Evolutionary conservation across 2,329 filamentous ascomycete genomes (phyloP), one percentile per base, ranked within the genome.

Genomic region (Cephalotrichum gorgonifer): DNA sequence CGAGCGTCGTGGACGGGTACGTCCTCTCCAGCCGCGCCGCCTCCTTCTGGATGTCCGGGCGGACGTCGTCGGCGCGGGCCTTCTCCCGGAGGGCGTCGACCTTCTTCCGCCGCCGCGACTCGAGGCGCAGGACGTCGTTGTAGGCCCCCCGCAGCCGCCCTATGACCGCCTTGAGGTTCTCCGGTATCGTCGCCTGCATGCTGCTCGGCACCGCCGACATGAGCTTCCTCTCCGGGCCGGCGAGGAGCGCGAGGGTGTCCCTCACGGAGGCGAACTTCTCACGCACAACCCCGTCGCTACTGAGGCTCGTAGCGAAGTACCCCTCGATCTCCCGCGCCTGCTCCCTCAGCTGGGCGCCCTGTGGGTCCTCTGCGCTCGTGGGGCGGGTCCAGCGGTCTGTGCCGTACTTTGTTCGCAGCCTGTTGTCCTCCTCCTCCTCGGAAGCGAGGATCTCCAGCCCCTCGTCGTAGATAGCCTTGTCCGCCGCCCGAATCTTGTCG

Each of bases 121-220:
- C 91, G 1, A 97, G 73, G 14, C 89, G 79, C 49, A 79, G 81
- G 3, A 95, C 79, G 54, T 97, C 90, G 62, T 94, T 95, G 59
- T 95, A 82, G 9, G 81, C 83, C 28, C 82, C 82, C 15, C 93
- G 81, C 42, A 98, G 70, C 51, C 81, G 80, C 44, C 81, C 85
- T 12, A 90, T 84, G 51, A 90, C 86, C 8, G 81, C 76, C 62
- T 94, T 89, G 7, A 97, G 76, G 25, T 84, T 78, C 22, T 90
- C 83, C 2, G 88, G 88, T 52, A 95, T 86, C 38, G 83, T 83
- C 7, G 85, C 83, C 50, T 85, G 79, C 43, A 88, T 77, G 55
- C 86, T 93, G 47, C 86, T 91, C 0, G 93, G 93, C 1, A 98
- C 90, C 58, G 86, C 95, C 46, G 90, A 85, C 65, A 95, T 85